Base-by-base conservation (phyloP, 108 stramenopile genomes). In the Parietichytrium sp. region DNA sequence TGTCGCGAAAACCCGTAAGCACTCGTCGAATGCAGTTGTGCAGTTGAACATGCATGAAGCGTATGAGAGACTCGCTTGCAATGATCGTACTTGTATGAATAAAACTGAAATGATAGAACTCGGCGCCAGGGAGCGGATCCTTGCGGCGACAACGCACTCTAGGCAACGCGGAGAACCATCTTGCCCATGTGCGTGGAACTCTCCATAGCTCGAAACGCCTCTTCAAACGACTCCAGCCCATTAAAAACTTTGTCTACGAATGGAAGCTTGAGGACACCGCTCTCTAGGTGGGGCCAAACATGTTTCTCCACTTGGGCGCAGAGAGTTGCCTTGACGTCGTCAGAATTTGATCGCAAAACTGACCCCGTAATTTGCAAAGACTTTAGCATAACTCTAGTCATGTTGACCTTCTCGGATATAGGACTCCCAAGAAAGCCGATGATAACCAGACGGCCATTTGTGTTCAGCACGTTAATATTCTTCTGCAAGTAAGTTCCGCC, bases 401-500 rank as follows among this genome's bases (percentile, higher is more conserved):
- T 45, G 42, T 72, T 72, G 61, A 45, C 29, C 33, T 72, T 72
- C 25, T 72, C 61, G n/a, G 61, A 45, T n/a, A 72, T 42, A 25
- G 61, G 61, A 20, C 38, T 45, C 61, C 20, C 38, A 15, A 72
- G 61, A 20, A 72, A 72, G 33, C 61, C 61, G 13, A 72, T 33
- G 33, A 72, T 72, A 42, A 27, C 61, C 8, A 72, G 33, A 27
- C 61, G 61, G 6, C 38, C 61, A 12, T 42, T 42, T 25, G 36
- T 33, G 7, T 72, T 16, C 61, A 72, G 36, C 61, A 72, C 45
- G 23, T 72, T 72, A 42, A 72, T 33, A 25, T 72, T 33, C 3
- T 42, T 16, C 61, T 33, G 61, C 29, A 72, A 25, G 20, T 72
- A 72, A 1, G 61, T 45, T 13, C 61, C 61, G 33, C 61, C 61